Evolutionary conservation across 208 protist species (phyloP).

Genomic region (Hexamita inflata): DNA sequence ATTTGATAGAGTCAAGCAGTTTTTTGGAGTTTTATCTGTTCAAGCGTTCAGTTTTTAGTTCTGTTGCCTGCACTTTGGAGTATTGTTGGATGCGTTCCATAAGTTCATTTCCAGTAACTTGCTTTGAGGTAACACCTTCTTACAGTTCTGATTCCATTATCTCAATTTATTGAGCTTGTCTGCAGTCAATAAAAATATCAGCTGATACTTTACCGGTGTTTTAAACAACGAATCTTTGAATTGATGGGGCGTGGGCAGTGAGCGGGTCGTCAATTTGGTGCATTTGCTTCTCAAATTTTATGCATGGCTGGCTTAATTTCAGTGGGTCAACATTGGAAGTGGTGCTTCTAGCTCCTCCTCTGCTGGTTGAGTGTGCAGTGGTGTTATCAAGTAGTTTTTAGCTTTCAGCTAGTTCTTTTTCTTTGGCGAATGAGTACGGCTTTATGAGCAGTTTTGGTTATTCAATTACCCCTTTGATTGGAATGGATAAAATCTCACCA

Average conservation of each 20-base stretch:
- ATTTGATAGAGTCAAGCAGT: not conserved
- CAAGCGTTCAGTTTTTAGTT: too few relatives aligned
- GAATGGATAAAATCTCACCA: not conserved
- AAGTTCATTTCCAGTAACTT: not conserved
- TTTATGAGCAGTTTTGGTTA: not conserved
- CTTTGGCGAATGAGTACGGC: not conserved
- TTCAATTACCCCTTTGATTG: not conserved
- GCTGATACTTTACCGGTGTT: conserved; percentile 1
- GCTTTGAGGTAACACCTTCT: not conserved
- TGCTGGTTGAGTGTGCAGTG: too few relatives aligned
- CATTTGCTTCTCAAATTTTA: too few relatives aligned
- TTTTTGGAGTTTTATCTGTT: not conserved
- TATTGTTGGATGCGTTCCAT: not conserved
- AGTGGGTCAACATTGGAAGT: too few relatives aligned
- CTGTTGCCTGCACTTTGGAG: too few relatives aligned
- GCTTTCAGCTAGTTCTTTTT: not conserved
- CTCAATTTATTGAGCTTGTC: conserved; percentile 12
- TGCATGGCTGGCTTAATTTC: too few relatives aligned
- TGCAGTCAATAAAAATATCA: conserved; percentile 15
- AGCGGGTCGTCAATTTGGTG: too few relatives aligned
- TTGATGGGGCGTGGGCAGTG: too few relatives aligned
- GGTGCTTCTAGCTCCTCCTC: too few relatives aligned
- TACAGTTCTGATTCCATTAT: not conserved
- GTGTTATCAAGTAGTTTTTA: not conserved
- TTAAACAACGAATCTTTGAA: too few relatives aligned